Evolutionary conservation across 306 rosid genomes (phyloP).

Genomic region (Begonia peltatifolia): DNA sequence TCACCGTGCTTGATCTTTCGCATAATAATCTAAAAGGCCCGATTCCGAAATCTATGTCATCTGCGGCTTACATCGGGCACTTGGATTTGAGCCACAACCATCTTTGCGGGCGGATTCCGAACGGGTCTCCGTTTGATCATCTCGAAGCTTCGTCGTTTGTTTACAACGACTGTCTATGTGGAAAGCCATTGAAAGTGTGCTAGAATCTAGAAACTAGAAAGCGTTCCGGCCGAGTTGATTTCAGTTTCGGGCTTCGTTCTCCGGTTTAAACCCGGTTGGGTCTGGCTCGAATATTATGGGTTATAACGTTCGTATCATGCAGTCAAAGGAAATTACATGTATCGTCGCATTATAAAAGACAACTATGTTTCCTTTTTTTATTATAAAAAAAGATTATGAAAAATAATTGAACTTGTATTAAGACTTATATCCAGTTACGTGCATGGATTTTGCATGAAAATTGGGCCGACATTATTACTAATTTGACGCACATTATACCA

Average conservation of each 20-base stretch:
- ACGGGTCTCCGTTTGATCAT: slow-evolving; percentile 77
- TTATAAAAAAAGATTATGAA: no score
- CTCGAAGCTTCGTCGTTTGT: slow-evolving; percentile 72
- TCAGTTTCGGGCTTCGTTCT: neutral
- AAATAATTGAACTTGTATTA: no score
- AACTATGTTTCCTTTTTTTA: no score
- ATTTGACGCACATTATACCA: no score
- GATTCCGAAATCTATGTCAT: slow-evolving; percentile 44
- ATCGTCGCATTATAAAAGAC: neutral
- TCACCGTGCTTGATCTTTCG: slow-evolving; percentile 60
- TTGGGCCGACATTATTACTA: no score
- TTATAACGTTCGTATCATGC: neutral
- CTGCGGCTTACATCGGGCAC: slow-evolving; percentile 66
- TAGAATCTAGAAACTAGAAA: neutral
- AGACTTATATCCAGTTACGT: neutral
- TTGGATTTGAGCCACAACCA: slow-evolving; percentile 92
- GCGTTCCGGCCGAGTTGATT: neutral
- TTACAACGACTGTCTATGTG: slow-evolving; percentile 78
- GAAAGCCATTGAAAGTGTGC: slow-evolving; percentile 72
- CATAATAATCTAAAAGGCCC: slow-evolving; percentile 40
- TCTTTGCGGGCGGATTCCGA: slow-evolving; percentile 68
- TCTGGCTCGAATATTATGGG: neutral
- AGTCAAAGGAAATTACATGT: no score
- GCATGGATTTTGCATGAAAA: no score
- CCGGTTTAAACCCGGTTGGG: no score